Percentiles rank a stretch among this genome's conserved stretches.
phyloP scores from a whole-genome alignment of 331 rosid genomes.

The Cydonia oblonga region DNA sequence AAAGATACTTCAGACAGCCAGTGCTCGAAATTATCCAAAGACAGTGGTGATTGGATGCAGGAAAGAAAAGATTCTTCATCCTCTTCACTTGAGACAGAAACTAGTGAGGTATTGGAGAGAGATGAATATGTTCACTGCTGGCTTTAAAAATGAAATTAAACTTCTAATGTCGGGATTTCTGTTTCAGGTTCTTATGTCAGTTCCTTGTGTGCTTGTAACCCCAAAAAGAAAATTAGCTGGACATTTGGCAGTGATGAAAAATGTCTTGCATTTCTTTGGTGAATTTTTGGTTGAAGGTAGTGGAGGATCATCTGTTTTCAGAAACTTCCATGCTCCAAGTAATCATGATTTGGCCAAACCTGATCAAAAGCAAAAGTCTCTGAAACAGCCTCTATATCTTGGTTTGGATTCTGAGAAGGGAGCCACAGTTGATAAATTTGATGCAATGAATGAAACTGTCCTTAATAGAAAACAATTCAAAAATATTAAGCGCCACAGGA shows the following conservation, averaged over 20 bases:
- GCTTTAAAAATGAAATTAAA: conserved; percentile 3
- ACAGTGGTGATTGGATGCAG: conserved; percentile 40
- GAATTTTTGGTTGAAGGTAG: conserved; percentile 89
- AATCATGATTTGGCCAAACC: conserved; percentile 52
- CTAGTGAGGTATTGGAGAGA: conserved; percentile 51
- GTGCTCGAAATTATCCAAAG: conserved; percentile 48
- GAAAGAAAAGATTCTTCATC: conserved; percentile 55
- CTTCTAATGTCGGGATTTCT: conserved; percentile 15
- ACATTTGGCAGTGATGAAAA: conserved; percentile 84
- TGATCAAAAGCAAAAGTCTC: conserved; percentile 50
- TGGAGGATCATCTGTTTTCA: conserved; percentile 85
- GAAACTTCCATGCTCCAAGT: conserved; percentile 48
- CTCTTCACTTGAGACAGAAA: conserved; percentile 54
- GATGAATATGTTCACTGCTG: conserved; percentile 8
- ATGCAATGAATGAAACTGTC: conserved; percentile 43
- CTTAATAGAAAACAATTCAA: conserved; percentile 43
- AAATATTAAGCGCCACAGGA: conserved; percentile 77
- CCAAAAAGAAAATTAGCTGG: conserved; percentile 91
- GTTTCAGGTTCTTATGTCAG: conserved; percentile 75
- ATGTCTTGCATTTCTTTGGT: conserved; percentile 81
- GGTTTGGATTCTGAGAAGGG: conserved; percentile 58
- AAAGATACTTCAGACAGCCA: conserved; percentile 47
- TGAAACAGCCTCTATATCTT: conserved; percentile 46
- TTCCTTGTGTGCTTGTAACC: conserved; percentile 80
- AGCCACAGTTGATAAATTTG: conserved; percentile 27